Evolutionary conservation across 2,329 filamentous ascomycete species (phyloP).

Genomic region (Cytospora chrysosperma): DNA sequence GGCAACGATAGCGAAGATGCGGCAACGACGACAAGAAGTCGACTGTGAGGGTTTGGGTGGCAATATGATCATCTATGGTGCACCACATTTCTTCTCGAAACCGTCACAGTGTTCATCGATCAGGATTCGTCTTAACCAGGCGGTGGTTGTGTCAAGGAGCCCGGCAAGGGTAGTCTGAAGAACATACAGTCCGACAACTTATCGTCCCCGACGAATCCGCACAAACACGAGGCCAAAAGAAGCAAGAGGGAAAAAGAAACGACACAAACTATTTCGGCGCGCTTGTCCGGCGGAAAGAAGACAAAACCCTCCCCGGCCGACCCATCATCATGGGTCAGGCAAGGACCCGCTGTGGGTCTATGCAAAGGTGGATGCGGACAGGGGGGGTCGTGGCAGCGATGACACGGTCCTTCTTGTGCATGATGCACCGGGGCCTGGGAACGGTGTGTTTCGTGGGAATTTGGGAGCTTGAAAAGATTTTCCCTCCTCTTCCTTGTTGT

Average conservation of each 20-base stretch:
- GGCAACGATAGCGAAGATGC: neutral
- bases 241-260: neutral
- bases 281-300: neutral
- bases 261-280: neutral
- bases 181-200: neutral
- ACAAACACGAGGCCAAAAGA: neutral
- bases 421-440: slow-evolving; percentile 8
- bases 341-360: neutral
- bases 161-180: neutral
- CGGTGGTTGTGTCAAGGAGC: neutral
- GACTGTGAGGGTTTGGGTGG: too few relatives aligned
- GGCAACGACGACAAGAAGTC: neutral
- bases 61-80: neutral
- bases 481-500: neutral
- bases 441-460: slow-evolving; percentile 9
- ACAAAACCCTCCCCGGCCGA: neutral
- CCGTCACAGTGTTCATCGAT: neutral
- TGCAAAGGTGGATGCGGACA: neutral
- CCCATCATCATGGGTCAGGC: neutral
- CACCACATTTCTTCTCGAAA: neutral
- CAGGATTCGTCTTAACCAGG: neutral
- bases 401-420: slow-evolving; percentile 9
- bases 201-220: neutral
- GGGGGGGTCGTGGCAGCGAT: slow-evolving; percentile 18
- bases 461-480: neutral